Percentiles rank a stretch among this genome's conserved stretches.
These are phyloP conservation scores for Chaetomidium leptoderma DNA, from an alignment of 495 filamentous ascomycete species.

Conservation along the genomic window DNA sequence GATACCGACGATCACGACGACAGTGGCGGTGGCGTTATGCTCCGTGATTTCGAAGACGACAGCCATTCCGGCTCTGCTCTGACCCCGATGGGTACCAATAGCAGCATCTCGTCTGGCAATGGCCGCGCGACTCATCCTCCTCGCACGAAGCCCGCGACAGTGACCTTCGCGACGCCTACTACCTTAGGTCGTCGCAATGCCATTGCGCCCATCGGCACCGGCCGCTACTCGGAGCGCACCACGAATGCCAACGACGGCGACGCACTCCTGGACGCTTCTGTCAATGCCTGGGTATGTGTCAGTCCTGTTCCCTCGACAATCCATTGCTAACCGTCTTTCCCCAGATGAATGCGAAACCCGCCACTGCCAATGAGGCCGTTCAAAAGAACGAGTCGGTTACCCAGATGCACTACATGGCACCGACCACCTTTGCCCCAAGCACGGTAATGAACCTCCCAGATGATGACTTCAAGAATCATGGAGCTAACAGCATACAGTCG, in stretches of 20 bases:
- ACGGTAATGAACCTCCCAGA: not conserved
- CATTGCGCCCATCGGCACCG: slow-evolving; percentile 13
- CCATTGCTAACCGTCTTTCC: not conserved
- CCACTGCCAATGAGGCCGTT: not conserved
- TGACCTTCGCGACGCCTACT: not conserved
- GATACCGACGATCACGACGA: slow-evolving; percentile 16
- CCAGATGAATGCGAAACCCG: not conserved
- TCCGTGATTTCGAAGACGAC: slow-evolving; percentile 14
- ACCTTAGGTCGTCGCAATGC: not conserved
- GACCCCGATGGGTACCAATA: not conserved
- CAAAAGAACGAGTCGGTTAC: not conserved
- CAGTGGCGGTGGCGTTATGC: slow-evolving; percentile 11
- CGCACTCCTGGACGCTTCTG: not conserved
- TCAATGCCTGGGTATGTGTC: not conserved
- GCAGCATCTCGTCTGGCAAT: not conserved
- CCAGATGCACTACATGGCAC: not conserved
- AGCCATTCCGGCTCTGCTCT: not conserved
- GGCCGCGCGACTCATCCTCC: not conserved
- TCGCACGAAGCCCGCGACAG: not conserved
- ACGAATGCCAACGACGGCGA: not conserved
- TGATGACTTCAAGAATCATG: not conserved
- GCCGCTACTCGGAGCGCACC: not conserved
- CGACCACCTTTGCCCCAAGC: not conserved
- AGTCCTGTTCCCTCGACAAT: too few species aligned
- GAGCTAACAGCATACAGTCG: not conserved